A percentile compares a stretch with the other conserved stretches of the same genome.
Evolutionary conservation across 2,329 filamentous ascomycete genomes (phyloP).

Genomic region (Talaromyces sp.): DNA sequence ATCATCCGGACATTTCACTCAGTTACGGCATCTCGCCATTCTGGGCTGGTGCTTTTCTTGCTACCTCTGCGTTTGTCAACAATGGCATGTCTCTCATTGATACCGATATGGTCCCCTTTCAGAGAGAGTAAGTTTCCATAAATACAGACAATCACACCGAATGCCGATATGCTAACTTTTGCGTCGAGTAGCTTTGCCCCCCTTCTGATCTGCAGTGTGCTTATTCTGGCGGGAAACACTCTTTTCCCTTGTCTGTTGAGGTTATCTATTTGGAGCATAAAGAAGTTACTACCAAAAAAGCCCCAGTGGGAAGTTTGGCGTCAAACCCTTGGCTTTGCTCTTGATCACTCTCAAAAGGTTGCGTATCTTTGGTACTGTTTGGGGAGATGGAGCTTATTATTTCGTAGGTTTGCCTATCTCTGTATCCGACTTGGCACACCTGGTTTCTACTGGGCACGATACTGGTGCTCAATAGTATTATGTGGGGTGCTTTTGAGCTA

Average conservation of each 20-base stretch:
- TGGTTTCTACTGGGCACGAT: constrained; percentile 68
- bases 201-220: constrained; percentile 53
- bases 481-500: constrained; percentile 68
- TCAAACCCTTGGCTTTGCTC: constrained; percentile 34
- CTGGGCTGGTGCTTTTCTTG: constrained; percentile 53
- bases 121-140: constrained; percentile 33
- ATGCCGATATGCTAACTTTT: constrained; percentile 4
- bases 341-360: constrained; percentile 36
- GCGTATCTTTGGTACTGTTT: background rate
- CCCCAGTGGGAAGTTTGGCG: constrained; percentile 34
- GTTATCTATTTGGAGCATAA: constrained; percentile 58
- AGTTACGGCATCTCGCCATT: constrained; percentile 55
- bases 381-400: background rate
- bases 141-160: background rate
- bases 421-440: constrained; percentile 66
- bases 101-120: constrained; percentile 54
- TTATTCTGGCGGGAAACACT: constrained; percentile 68
- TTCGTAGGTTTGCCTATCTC: constrained; percentile 34
- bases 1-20: constrained; percentile 44
- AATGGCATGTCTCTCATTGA: constrained; percentile 57
- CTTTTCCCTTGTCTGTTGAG: constrained; percentile 67
- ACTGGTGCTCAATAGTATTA: constrained; percentile 62
- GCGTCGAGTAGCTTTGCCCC: constrained; percentile 35
- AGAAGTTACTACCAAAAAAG: constrained; percentile 30
- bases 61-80: constrained; percentile 58